These are phyloP conservation scores for Geotrichum aggregatum DNA, from an alignment of 1,139 yeast genomes.

Conservation along the genomic window DNA sequence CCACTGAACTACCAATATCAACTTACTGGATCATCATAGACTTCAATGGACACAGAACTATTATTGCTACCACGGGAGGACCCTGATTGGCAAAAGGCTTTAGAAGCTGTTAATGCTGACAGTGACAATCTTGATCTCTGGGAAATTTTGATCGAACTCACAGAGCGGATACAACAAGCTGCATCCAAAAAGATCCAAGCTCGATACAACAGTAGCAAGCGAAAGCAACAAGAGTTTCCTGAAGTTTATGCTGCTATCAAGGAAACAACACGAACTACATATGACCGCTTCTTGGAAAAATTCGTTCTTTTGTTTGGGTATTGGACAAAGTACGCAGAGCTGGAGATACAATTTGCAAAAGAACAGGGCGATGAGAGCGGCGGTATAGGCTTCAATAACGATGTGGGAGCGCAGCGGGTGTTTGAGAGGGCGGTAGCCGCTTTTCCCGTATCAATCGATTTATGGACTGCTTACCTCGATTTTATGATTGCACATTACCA, in stretches of 20 bases:
- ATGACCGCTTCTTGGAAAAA: slow-evolving; percentile 52
- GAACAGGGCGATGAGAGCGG: slow-evolving; percentile 46
- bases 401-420: slow-evolving; percentile 32
- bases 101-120: slow-evolving; percentile 26
- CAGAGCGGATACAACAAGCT: slow-evolving; percentile 32
- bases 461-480: slow-evolving; percentile 70
- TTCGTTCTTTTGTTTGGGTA: slow-evolving; percentile 74
- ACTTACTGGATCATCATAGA: too few relatives aligned
- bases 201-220: slow-evolving; percentile 1
- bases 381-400: background rate
- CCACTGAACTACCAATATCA: too few relatives aligned
- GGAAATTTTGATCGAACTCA: slow-evolving; percentile 46
- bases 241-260: slow-evolving; percentile 46
- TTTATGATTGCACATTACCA: slow-evolving; percentile 45
- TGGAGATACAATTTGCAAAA: slow-evolving; percentile 54
- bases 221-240: slow-evolving; percentile 21
- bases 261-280: slow-evolving; percentile 46
- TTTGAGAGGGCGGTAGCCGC: slow-evolving; percentile 53
- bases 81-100: slow-evolving; percentile 26
- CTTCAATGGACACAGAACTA: slow-evolving; percentile 14
- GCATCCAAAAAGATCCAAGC: slow-evolving; percentile 15
- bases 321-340: slow-evolving; percentile 72
- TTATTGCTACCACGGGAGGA: slow-evolving; percentile 20
- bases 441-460: slow-evolving; percentile 53
- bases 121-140: slow-evolving; percentile 50